These are phyloP conservation scores for Fibroporia radiculosa DNA, from an alignment of 768 basidiomycete genomes.

Conservation along the genomic window DNA sequence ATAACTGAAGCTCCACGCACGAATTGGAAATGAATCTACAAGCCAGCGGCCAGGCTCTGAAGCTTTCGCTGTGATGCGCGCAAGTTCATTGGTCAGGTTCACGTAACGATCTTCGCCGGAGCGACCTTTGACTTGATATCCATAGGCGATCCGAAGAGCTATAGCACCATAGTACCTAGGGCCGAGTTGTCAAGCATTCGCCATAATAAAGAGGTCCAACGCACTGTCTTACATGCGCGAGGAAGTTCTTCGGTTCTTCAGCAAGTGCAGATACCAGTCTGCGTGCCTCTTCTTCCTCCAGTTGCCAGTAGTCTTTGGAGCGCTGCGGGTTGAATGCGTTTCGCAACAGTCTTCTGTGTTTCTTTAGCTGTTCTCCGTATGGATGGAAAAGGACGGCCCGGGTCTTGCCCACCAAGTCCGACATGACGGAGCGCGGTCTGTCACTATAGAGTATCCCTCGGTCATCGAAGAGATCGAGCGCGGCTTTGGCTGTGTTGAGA, in stretches of 20 bases:
- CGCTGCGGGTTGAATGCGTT: not conserved
- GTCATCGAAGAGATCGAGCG: not conserved
- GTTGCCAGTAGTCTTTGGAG: not conserved
- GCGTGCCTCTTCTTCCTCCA: not conserved
- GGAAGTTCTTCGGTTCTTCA: not conserved
- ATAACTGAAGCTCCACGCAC: not conserved
- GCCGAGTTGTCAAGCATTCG: not conserved
- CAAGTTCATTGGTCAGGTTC: not conserved
- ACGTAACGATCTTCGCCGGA: not conserved
- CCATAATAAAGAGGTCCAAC: not conserved
- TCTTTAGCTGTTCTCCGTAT: not conserved
- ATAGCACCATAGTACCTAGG: not conserved
- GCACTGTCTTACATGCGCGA: not conserved
- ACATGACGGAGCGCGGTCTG: conserved; percentile 4
- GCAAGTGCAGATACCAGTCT: not conserved
- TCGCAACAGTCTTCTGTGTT: not conserved
- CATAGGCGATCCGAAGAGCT: not conserved
- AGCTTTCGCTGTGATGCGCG: conserved; percentile 12
- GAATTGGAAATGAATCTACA: conserved; percentile 28
- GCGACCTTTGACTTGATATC: not conserved
- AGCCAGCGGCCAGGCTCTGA: conserved; percentile 32
- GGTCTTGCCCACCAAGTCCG: conserved; percentile 17
- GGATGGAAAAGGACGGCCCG: not conserved
- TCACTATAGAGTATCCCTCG: not conserved
- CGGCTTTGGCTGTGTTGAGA: not conserved